phyloP scores from a whole-genome alignment of 1,284 basidiomycete species.

The Pseudozyma hubeiensis region DNA sequence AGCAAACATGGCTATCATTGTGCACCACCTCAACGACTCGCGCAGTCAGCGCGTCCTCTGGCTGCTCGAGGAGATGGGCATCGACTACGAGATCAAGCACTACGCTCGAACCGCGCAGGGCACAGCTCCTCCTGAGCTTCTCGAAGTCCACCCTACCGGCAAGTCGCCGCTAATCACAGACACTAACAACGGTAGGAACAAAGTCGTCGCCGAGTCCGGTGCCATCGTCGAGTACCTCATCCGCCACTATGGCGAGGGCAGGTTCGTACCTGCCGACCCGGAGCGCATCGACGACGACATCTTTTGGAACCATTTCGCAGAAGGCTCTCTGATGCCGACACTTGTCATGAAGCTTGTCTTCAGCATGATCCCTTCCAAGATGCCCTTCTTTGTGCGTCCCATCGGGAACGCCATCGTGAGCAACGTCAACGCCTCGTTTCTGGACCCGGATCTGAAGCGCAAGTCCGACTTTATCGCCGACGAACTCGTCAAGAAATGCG shows the following conservation, averaged over 20 bases:
- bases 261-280: constrained; percentile 36
- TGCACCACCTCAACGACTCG: constrained; percentile 66
- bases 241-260: constrained; percentile 62
- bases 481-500: constrained; percentile 48
- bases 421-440: constrained; percentile 44
- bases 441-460: constrained; percentile 59
- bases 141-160: constrained; percentile 62
- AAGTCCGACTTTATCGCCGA: constrained; percentile 51
- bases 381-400: constrained; percentile 65
- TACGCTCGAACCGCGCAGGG: constrained; percentile 57
- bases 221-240: constrained; percentile 68
- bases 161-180: constrained; percentile 66
- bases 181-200: constrained; percentile 49
- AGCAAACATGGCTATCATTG: constrained; percentile 49
- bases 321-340: constrained; percentile 63
- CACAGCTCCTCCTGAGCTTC: constrained; percentile 58
- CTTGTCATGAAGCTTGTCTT: constrained; percentile 63
- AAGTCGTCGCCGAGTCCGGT: constrained; percentile 64
- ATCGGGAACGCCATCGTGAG: constrained; percentile 54
- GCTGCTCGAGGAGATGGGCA: constrained; percentile 66
- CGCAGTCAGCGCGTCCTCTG: constrained; percentile 67
- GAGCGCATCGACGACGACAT: constrained; percentile 57
- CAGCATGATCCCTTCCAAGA: constrained; percentile 54
- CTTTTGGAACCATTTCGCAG: constrained; percentile 65
- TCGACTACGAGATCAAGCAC: constrained; percentile 64